Base-by-base conservation (phyloP, 108 stramenopile species). In the Thalassiosira profunda region DNA sequence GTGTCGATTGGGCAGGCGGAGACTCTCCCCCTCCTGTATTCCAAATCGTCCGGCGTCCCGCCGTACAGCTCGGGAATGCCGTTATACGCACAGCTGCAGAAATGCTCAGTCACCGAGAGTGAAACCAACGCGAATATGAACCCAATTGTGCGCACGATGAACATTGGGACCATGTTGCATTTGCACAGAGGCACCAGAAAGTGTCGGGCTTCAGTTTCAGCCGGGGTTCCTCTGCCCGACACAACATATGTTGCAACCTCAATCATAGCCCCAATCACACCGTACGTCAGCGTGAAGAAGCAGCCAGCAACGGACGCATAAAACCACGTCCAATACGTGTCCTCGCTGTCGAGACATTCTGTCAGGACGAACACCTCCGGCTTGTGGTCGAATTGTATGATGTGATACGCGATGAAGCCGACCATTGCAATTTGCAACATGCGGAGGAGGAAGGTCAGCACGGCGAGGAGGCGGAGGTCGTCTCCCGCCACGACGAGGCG, bases 401-500 rank as follows among this genome's bases (percentile, higher is more conserved):
- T 24, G 31, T 30, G 33, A 36, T 61, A 60, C 7, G 58, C 31
- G 21, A 76, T 67, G 15, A 26, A 30, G 34, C 58, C 56, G 21
- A 60, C 30, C 36, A 65, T 7, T 10, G 18, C 37, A 18, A 60
- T 59, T 56, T 76, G 66, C 12, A 55, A 23, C 34, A 67, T 1
- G 25, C 66, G 66, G 24, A 76, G 58, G 25, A 53, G 31, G 12
- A 67, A 49, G 15, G 41, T 29, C 12, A 36, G 2, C 24, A n/a
- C 15, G 51, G 74, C 53, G 2, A 66, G 14, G 44, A 61, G 42
- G 29, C 60, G 60, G 31, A 76, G 59, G 37, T 76, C 74, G 33
- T 76, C 74, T 43, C 74, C 74, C 9, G 66, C 74, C 33, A 61
- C 35, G 8, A 62, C 3, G 29, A 59, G 40, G 8, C 56, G 74